Evolutionary conservation across 148 eudicot species (phyloP).

Genomic region (Pharnaceum exiguum): DNA sequence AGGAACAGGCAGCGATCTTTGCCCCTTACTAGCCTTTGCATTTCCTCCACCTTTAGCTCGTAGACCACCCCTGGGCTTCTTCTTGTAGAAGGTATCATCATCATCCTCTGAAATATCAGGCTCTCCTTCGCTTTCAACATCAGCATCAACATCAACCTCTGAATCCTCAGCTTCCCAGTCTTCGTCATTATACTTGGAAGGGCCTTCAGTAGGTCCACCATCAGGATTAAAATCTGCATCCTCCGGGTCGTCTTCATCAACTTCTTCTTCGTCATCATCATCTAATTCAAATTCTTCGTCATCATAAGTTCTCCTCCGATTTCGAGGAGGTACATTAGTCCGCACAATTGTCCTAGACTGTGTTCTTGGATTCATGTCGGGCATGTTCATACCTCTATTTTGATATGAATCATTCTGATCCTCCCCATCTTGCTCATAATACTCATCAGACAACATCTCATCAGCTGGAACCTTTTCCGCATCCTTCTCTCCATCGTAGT

Average conservation of each 20-base stretch:
- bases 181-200: conserved; percentile 52
- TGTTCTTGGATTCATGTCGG: conserved; percentile 35
- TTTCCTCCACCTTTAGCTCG: conserved; percentile 45
- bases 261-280: conserved; percentile 47
- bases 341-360: conserved; percentile 31
- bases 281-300: conserved; percentile 39
- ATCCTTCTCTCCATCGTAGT: conserved; percentile 39
- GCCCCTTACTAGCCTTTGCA: conserved; percentile 45
- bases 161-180: conserved; percentile 83
- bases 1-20: conserved; percentile 34
- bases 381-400: conserved; percentile 27
- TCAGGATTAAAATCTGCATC: conserved; percentile 96
- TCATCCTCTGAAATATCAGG: conserved; percentile 67
- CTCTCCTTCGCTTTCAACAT: conserved; percentile 63
- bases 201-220: conserved; percentile 38
- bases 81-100: conserved; percentile 45
- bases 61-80: conserved; percentile 48
- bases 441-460: conserved; percentile 97
- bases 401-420: conserved; percentile 66
- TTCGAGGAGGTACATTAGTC: conserved; percentile 28
- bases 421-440: conserved; percentile 91
- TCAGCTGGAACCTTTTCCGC: conserved; percentile 57
- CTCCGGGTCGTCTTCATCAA: conserved; percentile 82
- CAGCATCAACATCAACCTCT: conserved; percentile 72
- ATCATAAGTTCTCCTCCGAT: conserved; percentile 32